phyloP scores from a whole-genome alignment of 805 yeast genomes.

The Blastobotrys chiropterorum region DNA sequence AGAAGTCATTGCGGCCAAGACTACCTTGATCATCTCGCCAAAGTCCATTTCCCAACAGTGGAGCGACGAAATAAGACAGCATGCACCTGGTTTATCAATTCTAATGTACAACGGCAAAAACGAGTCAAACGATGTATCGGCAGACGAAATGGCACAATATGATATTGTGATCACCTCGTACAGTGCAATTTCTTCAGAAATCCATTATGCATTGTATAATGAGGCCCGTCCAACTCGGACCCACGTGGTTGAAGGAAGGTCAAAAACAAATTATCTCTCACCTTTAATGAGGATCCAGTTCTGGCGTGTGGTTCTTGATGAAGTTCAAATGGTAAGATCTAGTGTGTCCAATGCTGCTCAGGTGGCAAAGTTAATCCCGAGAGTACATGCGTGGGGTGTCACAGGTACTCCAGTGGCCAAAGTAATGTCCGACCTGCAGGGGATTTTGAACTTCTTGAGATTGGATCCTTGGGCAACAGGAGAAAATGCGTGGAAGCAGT shows the following conservation, averaged over 20 bases:
- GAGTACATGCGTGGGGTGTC: conserved; percentile 94
- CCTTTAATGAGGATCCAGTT: conserved; percentile 79
- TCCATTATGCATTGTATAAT: conserved; percentile 71
- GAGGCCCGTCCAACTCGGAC: conserved; percentile 13
- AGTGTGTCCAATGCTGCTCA: conserved; percentile 70
- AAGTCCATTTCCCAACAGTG: conserved; percentile 80
- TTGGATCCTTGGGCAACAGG: conserved; percentile 55
- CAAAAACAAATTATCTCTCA: conserved; percentile 35
- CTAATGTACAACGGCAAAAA: conserved; percentile 58
- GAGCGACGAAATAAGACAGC: conserved; percentile 61
- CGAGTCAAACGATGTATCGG: conserved; percentile 35
- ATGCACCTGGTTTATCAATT: conserved; percentile 57
- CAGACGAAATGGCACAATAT: conserved; percentile 48
- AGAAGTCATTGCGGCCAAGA: conserved; percentile 45
- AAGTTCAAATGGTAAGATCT: conserved; percentile 85
- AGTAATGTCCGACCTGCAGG: conserved; percentile 59
- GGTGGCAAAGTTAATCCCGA: conserved; percentile 71
- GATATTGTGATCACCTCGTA: conserved; percentile 84
- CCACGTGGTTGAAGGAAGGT: conserved; percentile 5
- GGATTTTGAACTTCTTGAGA: conserved; percentile 62
- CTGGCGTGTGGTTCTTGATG: conserved; percentile 88
- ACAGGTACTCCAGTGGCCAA: conserved; percentile 88
- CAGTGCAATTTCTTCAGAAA: conserved; percentile 59
- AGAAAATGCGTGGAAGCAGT: conserved; percentile 37
- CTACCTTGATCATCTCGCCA: conserved; percentile 84